Evolutionary conservation across 306 rosid genomes (phyloP).

Genomic region (Cotoneaster glaucophyllus): DNA sequence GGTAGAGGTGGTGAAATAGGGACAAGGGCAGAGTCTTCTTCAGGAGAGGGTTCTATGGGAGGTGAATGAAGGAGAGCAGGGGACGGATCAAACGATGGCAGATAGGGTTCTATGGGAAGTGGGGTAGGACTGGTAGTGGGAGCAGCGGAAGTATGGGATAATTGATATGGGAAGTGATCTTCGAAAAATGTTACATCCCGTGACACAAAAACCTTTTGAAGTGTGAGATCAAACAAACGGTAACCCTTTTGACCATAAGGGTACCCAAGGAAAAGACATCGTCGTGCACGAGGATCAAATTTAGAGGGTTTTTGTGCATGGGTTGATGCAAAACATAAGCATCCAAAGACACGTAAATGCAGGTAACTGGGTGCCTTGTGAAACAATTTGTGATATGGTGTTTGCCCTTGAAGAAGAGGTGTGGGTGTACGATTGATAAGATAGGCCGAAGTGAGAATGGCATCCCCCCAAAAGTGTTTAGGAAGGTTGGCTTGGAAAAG

Average conservation of each 20-base stretch:
- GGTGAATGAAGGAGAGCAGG: no score
- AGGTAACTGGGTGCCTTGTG: neutral
- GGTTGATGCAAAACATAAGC: neutral
- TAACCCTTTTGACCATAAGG: neutral
- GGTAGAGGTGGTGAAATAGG: no score
- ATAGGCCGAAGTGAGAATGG: neutral
- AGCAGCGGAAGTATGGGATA: no score
- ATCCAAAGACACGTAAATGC: neutral
- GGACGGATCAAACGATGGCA: no score
- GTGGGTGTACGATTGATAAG: neutral
- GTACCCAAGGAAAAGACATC: neutral
- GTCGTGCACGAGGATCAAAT: neutral
- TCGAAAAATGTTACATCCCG: no score
- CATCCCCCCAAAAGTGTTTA: neutral
- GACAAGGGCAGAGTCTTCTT: no score
- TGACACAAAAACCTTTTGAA: no score
- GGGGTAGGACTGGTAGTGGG: accelerated
- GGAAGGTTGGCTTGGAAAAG: neutral
- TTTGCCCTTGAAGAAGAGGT: neutral
- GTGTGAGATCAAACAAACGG: neutral
- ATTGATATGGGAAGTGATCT: no score
- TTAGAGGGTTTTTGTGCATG: neutral
- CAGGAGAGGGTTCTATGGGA: no score
- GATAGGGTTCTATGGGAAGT: no score
- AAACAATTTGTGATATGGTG: neutral